Evolutionary conservation across 768 basidiomycete genomes (phyloP), one percentile per base, ranked within the genome.

Genomic region (Calocybe cyanea): DNA sequence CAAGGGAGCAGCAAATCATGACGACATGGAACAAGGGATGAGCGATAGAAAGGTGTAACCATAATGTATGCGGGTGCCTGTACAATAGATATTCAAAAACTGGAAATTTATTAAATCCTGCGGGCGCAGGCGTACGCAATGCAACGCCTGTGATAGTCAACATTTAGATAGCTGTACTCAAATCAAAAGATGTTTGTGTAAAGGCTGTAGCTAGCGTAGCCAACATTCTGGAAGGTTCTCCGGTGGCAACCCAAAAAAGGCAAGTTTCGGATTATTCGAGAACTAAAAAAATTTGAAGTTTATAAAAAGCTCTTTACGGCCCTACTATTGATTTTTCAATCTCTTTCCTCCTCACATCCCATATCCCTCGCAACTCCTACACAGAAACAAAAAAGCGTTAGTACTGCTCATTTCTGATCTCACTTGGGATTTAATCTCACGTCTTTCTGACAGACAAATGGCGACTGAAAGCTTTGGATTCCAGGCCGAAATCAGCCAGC

Each of bases 401-500:
- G 46, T 45, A 34, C 33, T n/a, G 7, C 14, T 28, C 5, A n/a
- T 24, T 24, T 52, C 13, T 9, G 43, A 38, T 30, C 23, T 40
- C 4, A 38, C 20, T 42, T 14, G 48, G 25, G 33, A 42, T 44
- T 28, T 47, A 39, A 41, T 43, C 43, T 46, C 24, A 45, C 50
- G 25, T 2, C 23, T 15, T 10, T 45, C 13, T 40, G 8, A 36
- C 41, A 57, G 57, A 55, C 61, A 59, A 67, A 86, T 87, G 86
- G 80, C 85, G 59, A 69, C 83, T 48, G 89, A 92, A 73, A 85
- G 82, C 73, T 92, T 92, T 69, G 90, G 90, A 68, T 94, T 94
- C 84, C 92, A 97, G 69, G 95, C 95, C 66, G 95, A 98, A 81
- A 98, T 99, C 83, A 88, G 86, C 67, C 96, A 98, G 73, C 78